These are phyloP conservation scores for Diplodia seriata DNA, from an alignment of 2,329 filamentous ascomycete species.

Conservation along the genomic window DNA sequence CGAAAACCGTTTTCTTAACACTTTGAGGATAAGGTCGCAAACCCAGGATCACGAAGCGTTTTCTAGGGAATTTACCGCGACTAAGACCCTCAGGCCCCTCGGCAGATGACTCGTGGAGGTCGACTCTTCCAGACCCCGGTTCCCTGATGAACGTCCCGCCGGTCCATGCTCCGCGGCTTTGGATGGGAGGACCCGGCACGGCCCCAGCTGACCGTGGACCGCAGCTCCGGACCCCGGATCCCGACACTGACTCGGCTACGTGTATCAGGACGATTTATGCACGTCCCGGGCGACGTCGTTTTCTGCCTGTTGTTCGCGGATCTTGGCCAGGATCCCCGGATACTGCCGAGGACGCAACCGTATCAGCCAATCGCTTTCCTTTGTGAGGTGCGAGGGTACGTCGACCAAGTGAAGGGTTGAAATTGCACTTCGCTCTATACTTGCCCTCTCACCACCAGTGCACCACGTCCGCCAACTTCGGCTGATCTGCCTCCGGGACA, in stretches of 20 bases:
- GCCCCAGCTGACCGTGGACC: constrained; percentile 29
- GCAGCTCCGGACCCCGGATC: constrained; percentile 31
- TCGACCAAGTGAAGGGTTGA: constrained; percentile 19
- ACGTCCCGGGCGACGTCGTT: constrained; percentile 17
- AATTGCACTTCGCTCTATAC: constrained; percentile 24
- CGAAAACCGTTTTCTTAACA: constrained; percentile 23
- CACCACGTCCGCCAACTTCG: constrained; percentile 27
- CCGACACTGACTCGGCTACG: constrained; percentile 24
- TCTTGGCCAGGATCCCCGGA: constrained; percentile 52
- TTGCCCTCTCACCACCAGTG: constrained; percentile 25
- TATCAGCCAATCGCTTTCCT: constrained; percentile 15
- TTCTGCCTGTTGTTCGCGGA: constrained; percentile 49
- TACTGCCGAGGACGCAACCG: constrained; percentile 43
- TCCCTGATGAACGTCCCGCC: constrained; percentile 25
- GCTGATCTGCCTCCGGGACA: constrained; percentile 31
- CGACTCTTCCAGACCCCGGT: constrained; percentile 22
- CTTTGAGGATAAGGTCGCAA: constrained; percentile 20
- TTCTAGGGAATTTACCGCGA: constrained; percentile 21
- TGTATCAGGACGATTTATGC: constrained; percentile 29
- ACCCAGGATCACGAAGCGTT: constrained; percentile 13
- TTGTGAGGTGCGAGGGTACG: neutral
- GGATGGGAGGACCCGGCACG: constrained; percentile 30
- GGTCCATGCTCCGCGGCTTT: constrained; percentile 21
- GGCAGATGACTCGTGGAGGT: constrained; percentile 18
- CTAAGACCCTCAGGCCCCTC: constrained; percentile 14